phyloP scores from a whole-genome alignment of 2,329 filamentous ascomycete species.

The Trichoderma simmonsii region DNA sequence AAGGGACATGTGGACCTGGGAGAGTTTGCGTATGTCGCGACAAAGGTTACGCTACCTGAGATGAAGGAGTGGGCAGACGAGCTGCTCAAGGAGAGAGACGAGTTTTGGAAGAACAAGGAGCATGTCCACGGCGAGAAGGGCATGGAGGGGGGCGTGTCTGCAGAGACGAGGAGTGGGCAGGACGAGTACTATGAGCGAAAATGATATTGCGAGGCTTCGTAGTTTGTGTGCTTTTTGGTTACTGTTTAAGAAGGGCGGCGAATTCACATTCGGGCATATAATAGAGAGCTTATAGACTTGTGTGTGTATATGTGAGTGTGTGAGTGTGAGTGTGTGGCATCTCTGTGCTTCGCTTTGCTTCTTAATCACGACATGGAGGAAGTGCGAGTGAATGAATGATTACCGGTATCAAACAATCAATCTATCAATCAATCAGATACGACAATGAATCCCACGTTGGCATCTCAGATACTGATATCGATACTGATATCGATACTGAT shows the following conservation, averaged over 20 bases:
- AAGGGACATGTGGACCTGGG: conserved; percentile 68
- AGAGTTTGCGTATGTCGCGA: conserved; percentile 81
- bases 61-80: conserved; percentile 76
- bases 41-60: conserved; percentile 70
- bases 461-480: not conserved
- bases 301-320: not conserved
- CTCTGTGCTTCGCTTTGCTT: not conserved
- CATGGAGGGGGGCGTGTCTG: conserved; percentile 35
- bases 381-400: not conserved
- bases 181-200: conserved; percentile 48
- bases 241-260: not conserved
- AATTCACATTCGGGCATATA: conserved; percentile 6
- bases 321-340: not conserved
- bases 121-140: conserved; percentile 48
- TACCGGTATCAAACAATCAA: not conserved
- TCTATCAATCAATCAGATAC: not conserved
- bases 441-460: not conserved
- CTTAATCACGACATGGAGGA: not conserved
- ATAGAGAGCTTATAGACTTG: conserved; percentile 5
- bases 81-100: conserved; percentile 70
- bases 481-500: not conserved
- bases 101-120: conserved; percentile 61
- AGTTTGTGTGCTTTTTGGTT: not conserved
- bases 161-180: conserved; percentile 40
- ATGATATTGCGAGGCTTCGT: not conserved